Conservation (phyloP, 768 basidiomycete species). For the Leccinellum albellum region DNA sequence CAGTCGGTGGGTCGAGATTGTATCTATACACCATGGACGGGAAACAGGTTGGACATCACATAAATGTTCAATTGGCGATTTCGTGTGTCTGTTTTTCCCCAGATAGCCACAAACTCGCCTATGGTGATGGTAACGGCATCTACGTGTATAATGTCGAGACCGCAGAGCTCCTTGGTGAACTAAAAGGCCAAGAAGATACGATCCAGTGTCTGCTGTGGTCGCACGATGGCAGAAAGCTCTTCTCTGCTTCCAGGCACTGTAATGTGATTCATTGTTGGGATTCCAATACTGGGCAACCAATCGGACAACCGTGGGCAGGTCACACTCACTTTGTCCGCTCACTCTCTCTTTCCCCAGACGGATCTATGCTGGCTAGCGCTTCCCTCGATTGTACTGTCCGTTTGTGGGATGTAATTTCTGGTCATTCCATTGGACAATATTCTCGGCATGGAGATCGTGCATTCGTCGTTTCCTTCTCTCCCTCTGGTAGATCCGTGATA, state of each 20-base stretch:
- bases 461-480: background rate
- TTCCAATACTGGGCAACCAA: background rate
- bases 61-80: background rate
- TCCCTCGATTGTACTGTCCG: conserved; percentile 4
- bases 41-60: background rate
- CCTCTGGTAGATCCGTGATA: background rate
- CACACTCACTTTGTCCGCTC: conserved; percentile 1
- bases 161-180: background rate
- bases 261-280: conserved; percentile 9
- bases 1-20: background rate
- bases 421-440: background rate
- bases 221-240: conserved; percentile 8
- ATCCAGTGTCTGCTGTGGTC: conserved; percentile 9
- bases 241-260: background rate
- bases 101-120: background rate
- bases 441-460: background rate
- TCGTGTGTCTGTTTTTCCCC: conserved; percentile 1
- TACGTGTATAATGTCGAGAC: background rate
- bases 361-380: conserved; percentile 5
- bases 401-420: conserved; percentile 9
- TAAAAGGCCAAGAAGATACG: background rate
- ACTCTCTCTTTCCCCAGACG: conserved; percentile 1
- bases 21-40: background rate
- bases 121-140: background rate
- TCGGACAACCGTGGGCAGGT: conserved; percentile 10